Evolutionary conservation across 257 asterid species (phyloP).

Genomic region (Linderniella brevidens): DNA sequence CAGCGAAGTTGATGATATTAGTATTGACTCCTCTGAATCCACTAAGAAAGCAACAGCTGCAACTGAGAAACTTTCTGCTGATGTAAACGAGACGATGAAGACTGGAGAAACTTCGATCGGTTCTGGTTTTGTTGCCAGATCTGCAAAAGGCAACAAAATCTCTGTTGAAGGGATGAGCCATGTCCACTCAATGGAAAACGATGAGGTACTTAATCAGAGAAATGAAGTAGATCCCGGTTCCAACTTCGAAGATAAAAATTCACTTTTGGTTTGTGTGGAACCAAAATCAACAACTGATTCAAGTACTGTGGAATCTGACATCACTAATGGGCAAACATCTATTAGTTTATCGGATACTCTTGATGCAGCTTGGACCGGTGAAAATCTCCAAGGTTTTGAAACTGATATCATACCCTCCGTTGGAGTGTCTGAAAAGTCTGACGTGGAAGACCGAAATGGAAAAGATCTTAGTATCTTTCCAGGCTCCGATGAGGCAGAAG

Average conservation of each 20-base stretch:
- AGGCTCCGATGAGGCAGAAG: constrained; percentile 39
- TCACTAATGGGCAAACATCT: constrained; percentile 38
- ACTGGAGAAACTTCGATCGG: constrained; percentile 7
- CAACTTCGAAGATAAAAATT: constrained; percentile 16
- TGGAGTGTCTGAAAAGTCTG: constrained; percentile 27
- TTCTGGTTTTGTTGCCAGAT: constrained; percentile 14
- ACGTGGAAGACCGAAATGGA: constrained; percentile 25
- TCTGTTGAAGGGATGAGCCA: constrained; percentile 17
- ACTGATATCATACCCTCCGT: constrained; percentile 21
- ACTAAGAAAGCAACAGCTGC: constrained; percentile 17
- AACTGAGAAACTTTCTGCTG: constrained; percentile 12
- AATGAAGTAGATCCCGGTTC: constrained; percentile 18
- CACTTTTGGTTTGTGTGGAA: constrained; percentile 15
- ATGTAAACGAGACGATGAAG: constrained; percentile 1
- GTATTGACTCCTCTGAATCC: constrained; percentile 23
- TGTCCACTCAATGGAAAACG: constrained; percentile 10
- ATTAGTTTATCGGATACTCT: constrained; percentile 52
- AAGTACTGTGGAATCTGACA: constrained; percentile 24
- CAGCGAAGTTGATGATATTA: constrained; percentile 17
- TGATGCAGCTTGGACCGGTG: constrained; percentile 84
- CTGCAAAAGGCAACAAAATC: constrained; percentile 12
- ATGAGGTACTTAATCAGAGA: constrained; percentile 22
- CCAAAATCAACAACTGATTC: constrained; percentile 19
- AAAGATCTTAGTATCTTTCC: constrained; percentile 9
- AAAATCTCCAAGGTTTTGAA: constrained; percentile 25